These are phyloP conservation scores for Beauveria rudraprayagi DNA, from an alignment of 2,329 filamentous ascomycete species.

Conservation along the genomic window DNA sequence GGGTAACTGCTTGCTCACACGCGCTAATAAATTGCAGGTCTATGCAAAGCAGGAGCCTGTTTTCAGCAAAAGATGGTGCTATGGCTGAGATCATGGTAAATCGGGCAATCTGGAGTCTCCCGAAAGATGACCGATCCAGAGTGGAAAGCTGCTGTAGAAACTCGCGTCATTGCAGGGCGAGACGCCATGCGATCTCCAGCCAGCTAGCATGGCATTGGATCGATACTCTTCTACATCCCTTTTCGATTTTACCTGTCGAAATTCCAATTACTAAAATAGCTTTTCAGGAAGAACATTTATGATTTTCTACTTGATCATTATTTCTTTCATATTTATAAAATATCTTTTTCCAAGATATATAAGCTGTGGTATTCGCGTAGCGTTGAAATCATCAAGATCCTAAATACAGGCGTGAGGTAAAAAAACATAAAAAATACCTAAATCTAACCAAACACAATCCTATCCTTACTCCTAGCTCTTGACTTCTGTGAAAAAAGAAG, in stretches of 20 bases:
- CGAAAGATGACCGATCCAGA: background rate
- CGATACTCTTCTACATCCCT: too few relatives aligned
- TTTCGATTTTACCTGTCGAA: rapidly evolving
- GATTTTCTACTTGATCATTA: too few relatives aligned
- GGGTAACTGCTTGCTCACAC: background rate
- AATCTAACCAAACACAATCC: background rate
- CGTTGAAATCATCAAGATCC: slow-evolving; percentile 1
- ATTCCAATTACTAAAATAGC: too few relatives aligned
- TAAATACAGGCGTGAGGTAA: background rate
- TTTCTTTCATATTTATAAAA: too few relatives aligned
- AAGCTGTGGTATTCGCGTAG: background rate
- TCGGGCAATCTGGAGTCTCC: background rate
- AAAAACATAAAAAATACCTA: background rate
- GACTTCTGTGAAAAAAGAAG: background rate
- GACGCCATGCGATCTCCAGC: background rate
- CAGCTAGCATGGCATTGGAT: too few relatives aligned
- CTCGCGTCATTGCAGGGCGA: background rate
- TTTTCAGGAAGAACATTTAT: too few relatives aligned
- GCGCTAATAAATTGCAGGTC: background rate
- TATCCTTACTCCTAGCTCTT: background rate
- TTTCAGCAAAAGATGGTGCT: too few relatives aligned
- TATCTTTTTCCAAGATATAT: too few relatives aligned
- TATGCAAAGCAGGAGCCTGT: background rate
- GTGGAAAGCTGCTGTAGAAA: background rate
- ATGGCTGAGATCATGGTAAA: background rate